These are phyloP conservation scores for Linaria vulgaris DNA, from an alignment of 257 asterid genomes.

Conservation along the genomic window DNA sequence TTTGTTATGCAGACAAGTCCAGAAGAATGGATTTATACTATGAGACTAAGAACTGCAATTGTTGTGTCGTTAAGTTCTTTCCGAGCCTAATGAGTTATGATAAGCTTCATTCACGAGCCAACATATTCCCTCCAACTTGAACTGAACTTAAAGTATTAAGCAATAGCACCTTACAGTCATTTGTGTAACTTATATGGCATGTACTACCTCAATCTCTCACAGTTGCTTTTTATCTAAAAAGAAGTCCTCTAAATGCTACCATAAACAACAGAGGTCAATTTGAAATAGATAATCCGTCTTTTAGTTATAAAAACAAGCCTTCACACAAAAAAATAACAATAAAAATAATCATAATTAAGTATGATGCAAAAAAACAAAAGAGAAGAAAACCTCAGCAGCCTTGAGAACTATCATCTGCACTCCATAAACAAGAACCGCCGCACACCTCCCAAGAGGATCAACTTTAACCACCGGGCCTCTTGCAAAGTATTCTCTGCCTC, in stretches of 20 bases:
- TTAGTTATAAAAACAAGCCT: background rate
- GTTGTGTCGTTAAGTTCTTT: background rate
- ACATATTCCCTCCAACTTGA: background rate
- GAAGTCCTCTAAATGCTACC: too few relatives aligned
- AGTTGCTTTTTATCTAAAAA: background rate
- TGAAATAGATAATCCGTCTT: background rate
- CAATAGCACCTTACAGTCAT: conserved; percentile 11
- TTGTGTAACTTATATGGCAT: conserved; percentile 1
- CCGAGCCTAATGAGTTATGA: conserved; percentile 1
- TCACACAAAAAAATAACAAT: conserved; percentile 17
- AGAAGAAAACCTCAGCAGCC: conserved; percentile 85
- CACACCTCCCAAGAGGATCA: conserved; percentile 95
- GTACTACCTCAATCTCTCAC: background rate
- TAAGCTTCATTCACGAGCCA: background rate
- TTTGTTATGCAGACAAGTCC: conserved; percentile 15
- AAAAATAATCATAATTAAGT: background rate
- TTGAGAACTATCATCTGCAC: conserved; percentile 90
- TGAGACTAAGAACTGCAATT: conserved; percentile 4
- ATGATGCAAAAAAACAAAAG: background rate
- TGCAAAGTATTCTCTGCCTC: conserved; percentile 84
- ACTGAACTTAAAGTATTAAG: background rate
- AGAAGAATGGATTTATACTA: conserved; percentile 4
- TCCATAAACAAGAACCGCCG: conserved; percentile 81
- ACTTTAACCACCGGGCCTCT: conserved; percentile 87
- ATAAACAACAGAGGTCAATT: too few relatives aligned